Evolutionary conservation across 1,284 basidiomycete species (phyloP), one percentile per base, ranked within the genome.

Genomic region (Lignosus rhinocerotis): DNA sequence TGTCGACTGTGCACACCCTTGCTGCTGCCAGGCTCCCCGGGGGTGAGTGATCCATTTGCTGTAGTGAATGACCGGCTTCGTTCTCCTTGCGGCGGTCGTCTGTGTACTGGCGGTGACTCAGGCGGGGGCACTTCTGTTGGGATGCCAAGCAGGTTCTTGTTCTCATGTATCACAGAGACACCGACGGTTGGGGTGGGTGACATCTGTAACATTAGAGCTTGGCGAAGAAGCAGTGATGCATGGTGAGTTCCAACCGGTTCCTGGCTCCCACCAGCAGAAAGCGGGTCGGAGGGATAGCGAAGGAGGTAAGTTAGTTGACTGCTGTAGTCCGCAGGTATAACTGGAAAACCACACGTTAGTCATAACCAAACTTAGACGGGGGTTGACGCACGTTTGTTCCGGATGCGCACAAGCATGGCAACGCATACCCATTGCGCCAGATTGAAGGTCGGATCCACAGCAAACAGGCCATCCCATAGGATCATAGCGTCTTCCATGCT

Each of bases 401-500:
- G 86, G 67, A 96, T 92, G 47, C 96, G 86, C 57, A 97, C 83
- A 11, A 98, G 82, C 94, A 97, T 95, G 0, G 93, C 91, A 16
- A 96, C 85, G 68, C 92, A 94, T 54, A 96, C 78, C 87, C 90
- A 95, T 53, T 88, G 86, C 1, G 88, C 84, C 33, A 96, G 75
- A 49, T 88, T 84, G 45, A 90, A 77, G 1, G 86, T 78, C 8
- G 86, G 83, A 72, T 93, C 91, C 57, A 86, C 88, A 0, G 94
- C 92, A 70, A 98, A 96, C 7, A 97, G 72, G 0, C 89, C 93
- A 72, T 98, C 95, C 95, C 95, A 97, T 11, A 98, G 70, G 21
- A 84, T 77, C 82, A 93, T 85, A 0, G 92, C 84, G 64, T 92
- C 86, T 8, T 78, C 70, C 78, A 94, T 81, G 43, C 75, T 78